A percentile compares a stretch with the other conserved stretches of the same genome.
phyloP scores from a whole-genome alignment of 352 stramenopile genomes.

The Phytophthora sansomeana region DNA sequence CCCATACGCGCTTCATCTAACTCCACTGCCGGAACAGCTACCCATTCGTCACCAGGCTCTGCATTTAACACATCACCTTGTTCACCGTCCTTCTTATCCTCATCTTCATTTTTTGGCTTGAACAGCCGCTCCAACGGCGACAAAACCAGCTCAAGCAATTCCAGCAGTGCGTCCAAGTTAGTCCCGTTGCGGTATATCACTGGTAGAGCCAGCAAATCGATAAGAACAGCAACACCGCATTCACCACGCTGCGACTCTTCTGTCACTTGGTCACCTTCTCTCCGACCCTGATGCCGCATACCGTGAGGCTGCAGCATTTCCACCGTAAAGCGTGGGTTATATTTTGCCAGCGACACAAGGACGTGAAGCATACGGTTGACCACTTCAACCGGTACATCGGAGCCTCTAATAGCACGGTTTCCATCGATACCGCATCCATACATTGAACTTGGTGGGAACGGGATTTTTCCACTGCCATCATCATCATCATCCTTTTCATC shows the following conservation, averaged over 20 bases:
- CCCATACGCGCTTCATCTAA: conserved; percentile 63
- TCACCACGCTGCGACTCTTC: conserved; percentile 26
- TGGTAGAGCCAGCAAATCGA: conserved; percentile 90
- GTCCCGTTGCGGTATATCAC: conserved; percentile 89
- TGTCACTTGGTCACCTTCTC: conserved; percentile 5
- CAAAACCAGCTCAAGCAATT: conserved; percentile 92
- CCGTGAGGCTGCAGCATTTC: conserved; percentile 84
- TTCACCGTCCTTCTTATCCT: conserved; percentile 58
- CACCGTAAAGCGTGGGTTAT: conserved; percentile 91
- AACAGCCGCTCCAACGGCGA: conserved; percentile 86
- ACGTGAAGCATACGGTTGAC: conserved; percentile 90
- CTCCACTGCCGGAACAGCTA: conserved; percentile 68
- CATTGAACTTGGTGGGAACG: conserved; percentile 64
- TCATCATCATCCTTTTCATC: conserved; percentile 50
- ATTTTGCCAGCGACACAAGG: conserved; percentile 90
- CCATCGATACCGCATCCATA: conserved; percentile 61
- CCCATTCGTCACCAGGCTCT: conserved; percentile 61
- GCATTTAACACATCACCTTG: conserved; percentile 16
- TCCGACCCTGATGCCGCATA: conserved; percentile 45
- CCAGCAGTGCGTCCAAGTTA: conserved; percentile 94
- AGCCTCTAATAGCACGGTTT: conserved; percentile 32
- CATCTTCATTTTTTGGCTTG: conserved; percentile 51
- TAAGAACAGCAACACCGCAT: conserved; percentile 68
- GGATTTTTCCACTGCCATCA: conserved; percentile 41
- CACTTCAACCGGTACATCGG: conserved; percentile 85